Evolutionary conservation across 2,329 filamentous ascomycete species (phyloP).

Genomic region (Ploettnerulaceae sp.): DNA sequence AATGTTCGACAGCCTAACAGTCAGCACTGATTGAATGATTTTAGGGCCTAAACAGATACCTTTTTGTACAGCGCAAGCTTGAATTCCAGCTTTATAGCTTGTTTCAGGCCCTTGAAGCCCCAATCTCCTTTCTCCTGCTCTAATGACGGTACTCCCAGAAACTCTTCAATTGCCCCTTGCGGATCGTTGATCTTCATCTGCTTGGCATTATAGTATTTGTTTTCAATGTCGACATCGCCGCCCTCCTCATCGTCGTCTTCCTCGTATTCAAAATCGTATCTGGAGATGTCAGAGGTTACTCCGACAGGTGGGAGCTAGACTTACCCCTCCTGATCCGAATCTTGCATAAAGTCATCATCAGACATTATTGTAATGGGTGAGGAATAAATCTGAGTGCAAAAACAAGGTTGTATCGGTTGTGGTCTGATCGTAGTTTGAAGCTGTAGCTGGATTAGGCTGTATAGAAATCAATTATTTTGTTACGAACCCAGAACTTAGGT

Average conservation of each 20-base stretch:
- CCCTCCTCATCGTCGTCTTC: slow-evolving; percentile 81
- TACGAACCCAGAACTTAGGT: too few relatives aligned
- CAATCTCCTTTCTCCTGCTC: slow-evolving; percentile 94
- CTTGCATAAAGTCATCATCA: slow-evolving; percentile 87
- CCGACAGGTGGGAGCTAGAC: slow-evolving; percentile 25
- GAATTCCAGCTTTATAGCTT: slow-evolving; percentile 96
- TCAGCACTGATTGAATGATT: slow-evolving; percentile 7
- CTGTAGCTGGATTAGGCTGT: neutral
- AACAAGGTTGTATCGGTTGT: neutral
- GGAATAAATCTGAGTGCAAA: neutral
- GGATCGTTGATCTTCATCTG: slow-evolving; percentile 87
- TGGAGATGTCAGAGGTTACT: slow-evolving; percentile 34
- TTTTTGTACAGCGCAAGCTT: slow-evolving; percentile 83
- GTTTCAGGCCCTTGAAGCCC: slow-evolving; percentile 97
- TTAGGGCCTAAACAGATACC: slow-evolving; percentile 42
- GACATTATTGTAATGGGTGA: slow-evolving; percentile 39
- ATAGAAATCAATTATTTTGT: neutral
- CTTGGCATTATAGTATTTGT: slow-evolving; percentile 99
- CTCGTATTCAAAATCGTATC: slow-evolving; percentile 96
- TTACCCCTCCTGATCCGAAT: slow-evolving; percentile 82
- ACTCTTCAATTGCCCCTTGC: slow-evolving; percentile 84
- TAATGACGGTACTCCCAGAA: slow-evolving; percentile 77
- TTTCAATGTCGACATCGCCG: slow-evolving; percentile 92
- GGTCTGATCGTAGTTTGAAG: neutral
- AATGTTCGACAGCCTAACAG: slow-evolving; percentile 78